phyloP scores from a whole-genome alignment of 2,329 filamentous ascomycete genomes.

The Verticillium alfalfae region DNA sequence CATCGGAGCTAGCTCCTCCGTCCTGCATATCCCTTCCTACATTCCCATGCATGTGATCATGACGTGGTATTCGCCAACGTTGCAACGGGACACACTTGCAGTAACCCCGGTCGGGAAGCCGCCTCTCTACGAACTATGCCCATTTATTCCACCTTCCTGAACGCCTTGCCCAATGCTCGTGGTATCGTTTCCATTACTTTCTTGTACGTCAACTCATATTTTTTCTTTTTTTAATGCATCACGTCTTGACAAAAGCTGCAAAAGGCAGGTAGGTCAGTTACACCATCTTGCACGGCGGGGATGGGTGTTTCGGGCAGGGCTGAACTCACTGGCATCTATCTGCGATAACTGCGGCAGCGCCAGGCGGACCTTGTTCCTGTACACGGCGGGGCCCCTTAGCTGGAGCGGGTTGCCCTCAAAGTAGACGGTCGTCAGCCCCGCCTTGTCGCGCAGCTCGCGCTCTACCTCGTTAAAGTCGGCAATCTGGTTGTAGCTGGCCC shows the following conservation, averaged over 20 bases:
- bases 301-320: too few species aligned
- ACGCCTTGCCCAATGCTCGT: slow-evolving; percentile 1
- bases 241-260: slow-evolving; percentile 12
- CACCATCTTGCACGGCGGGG: neutral
- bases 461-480: slow-evolving; percentile 79
- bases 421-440: slow-evolving; percentile 81
- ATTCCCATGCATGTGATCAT: neutral
- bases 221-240: neutral
- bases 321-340: slow-evolving; percentile 86
- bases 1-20: neutral
- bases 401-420: slow-evolving; percentile 95
- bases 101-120: neutral
- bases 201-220: neutral
- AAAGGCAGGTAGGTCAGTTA: neutral
- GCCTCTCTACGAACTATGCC: neutral
- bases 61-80: neutral
- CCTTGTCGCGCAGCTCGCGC: slow-evolving; percentile 70
- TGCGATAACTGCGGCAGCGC: slow-evolving; percentile 83
- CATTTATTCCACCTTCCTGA: neutral
- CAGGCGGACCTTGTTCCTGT: slow-evolving; percentile 88
- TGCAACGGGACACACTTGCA: neutral
- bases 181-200: neutral
- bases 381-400: slow-evolving; percentile 70
- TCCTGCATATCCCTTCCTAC: neutral
- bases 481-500: slow-evolving; percentile 87